Percentiles rank a stretch among this genome's conserved stretches.
Conservation (phyloP, 176 grass and related monocot genomes). For the Lolium rigidum region DNA sequence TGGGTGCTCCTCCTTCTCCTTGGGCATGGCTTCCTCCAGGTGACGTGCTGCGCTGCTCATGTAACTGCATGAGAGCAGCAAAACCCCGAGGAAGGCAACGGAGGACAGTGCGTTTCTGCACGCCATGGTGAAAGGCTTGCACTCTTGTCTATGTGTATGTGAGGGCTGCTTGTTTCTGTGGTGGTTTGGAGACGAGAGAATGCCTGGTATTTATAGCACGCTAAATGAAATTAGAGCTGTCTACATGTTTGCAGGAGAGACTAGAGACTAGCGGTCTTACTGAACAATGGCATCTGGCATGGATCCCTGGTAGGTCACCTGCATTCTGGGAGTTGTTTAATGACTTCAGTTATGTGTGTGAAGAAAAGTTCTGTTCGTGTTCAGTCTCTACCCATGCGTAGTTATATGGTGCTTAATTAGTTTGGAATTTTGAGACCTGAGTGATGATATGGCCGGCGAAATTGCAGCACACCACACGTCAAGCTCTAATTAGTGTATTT, state of each 20-base stretch:
- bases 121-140: neutral
- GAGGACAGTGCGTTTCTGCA: neutral
- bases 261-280: too few species aligned
- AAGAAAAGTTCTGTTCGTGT: too few species aligned
- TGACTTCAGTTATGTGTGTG: too few species aligned
- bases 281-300: neutral
- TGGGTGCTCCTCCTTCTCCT: neutral
- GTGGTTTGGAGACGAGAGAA: neutral
- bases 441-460: neutral
- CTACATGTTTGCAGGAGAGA: neutral
- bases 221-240: neutral
- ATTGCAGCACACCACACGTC: too few species aligned
- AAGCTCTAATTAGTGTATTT: neutral
- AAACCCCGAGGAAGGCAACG: neutral
- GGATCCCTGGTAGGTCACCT: slow-evolving; percentile 3
- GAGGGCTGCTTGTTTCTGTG: neutral
- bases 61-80: slow-evolving; percentile 16
- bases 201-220: neutral
- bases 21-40: neutral
- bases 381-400: neutral
- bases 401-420: neutral
- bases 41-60: neutral
- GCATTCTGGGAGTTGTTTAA: neutral
- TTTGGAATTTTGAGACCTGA: neutral
- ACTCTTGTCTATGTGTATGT: neutral